Conservation (phyloP, 257 asterid species). For the Nicotiana otophora region DNA sequence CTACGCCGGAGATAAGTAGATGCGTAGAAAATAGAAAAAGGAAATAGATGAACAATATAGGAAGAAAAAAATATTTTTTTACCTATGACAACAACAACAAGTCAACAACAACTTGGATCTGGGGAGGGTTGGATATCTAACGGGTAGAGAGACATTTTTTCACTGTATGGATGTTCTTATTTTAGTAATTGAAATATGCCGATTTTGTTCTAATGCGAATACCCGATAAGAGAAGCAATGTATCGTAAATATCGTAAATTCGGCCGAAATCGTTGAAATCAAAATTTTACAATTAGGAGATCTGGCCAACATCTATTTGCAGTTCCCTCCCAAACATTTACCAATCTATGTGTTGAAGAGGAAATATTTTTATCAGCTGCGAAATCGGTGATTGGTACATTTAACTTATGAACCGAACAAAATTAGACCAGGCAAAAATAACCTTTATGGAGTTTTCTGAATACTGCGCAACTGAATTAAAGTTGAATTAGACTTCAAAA, state of each 20-base stretch:
- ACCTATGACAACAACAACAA: too few species aligned
- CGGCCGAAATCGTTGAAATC: not conserved
- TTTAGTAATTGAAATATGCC: not conserved
- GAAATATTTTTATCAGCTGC: not conserved
- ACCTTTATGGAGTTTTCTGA: not conserved
- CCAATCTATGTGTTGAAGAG: not conserved
- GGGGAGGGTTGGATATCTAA: too few species aligned
- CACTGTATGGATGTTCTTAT: too few species aligned
- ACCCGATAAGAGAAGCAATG: not conserved
- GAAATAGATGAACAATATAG: not conserved
- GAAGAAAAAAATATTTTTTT: not conserved
- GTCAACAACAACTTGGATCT: too few species aligned
- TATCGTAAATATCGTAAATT: not conserved
- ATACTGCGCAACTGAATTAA: too few species aligned
- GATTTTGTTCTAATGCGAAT: not conserved
- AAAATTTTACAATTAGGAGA: not conserved
- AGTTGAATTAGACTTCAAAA: not conserved
- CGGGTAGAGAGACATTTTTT: too few species aligned
- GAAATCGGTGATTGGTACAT: not conserved
- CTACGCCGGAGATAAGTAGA: not conserved
- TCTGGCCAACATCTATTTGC: not conserved
- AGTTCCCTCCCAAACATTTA: not conserved
- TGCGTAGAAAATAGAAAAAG: not conserved
- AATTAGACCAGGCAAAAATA: not conserved
- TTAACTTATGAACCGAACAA: not conserved